These are phyloP conservation scores for Tremella mesenterica DNA, from an alignment of 768 basidiomycete genomes.

Conservation along the genomic window DNA sequence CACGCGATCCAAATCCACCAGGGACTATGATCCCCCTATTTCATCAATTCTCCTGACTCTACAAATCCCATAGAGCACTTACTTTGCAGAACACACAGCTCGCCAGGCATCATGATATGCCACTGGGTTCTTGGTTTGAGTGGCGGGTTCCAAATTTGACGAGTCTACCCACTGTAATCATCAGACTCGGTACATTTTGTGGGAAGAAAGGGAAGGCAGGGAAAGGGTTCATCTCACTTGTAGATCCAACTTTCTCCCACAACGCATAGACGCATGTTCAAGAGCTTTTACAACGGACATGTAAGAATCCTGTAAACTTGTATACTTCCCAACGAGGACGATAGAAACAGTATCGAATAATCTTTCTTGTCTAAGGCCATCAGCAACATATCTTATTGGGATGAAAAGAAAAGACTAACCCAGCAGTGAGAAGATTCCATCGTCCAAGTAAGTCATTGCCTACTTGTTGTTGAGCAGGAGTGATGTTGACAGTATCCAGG, in stretches of 20 bases:
- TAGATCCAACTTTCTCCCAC: constrained; percentile 70
- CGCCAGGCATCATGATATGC: constrained; percentile 95
- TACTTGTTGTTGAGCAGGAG: constrained; percentile 53
- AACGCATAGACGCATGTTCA: constrained; percentile 91
- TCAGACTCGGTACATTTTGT: neutral
- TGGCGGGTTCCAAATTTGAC: constrained; percentile 74
- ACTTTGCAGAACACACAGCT: constrained; percentile 82
- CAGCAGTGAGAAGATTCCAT: constrained; percentile 76
- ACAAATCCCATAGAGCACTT: constrained; percentile 33
- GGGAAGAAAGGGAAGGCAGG: constrained; percentile 36
- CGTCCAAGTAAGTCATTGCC: constrained; percentile 60
- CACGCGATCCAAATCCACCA: constrained; percentile 87
- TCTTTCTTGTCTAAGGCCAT: constrained; percentile 67
- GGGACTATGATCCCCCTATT: constrained; percentile 91
- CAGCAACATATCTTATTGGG: neutral
- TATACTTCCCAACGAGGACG: constrained; percentile 94
- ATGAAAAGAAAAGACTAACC: constrained; percentile 54
- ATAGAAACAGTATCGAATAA: constrained; percentile 81
- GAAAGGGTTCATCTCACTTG: too few species aligned
- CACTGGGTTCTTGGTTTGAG: constrained; percentile 68
- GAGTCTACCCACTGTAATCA: constrained; percentile 83
- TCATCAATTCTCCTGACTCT: neutral
- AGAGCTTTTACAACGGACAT: constrained; percentile 96
- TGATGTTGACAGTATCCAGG: constrained; percentile 53
- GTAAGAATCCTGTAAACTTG: constrained; percentile 91